These are phyloP conservation scores for Coemansia sp. DNA, from an alignment of 192 early-diverging fungal species.

Conservation along the genomic window DNA sequence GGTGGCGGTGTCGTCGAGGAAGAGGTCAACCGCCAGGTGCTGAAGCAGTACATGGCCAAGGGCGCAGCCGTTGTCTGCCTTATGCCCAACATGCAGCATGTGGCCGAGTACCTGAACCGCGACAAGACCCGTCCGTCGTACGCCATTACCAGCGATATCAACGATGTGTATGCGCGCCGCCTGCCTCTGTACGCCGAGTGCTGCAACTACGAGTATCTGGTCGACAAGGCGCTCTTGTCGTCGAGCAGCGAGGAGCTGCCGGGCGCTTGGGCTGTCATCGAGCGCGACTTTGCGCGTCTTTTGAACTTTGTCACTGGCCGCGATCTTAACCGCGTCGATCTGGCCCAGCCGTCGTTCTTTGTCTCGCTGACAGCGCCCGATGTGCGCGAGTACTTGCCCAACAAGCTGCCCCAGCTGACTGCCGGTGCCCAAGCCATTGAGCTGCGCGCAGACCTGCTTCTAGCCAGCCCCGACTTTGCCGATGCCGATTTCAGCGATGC, in stretches of 20 bases:
- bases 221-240: conserved; percentile 47
- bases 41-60: conserved; percentile 58
- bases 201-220: conserved; percentile 80
- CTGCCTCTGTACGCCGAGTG: conserved; percentile 71
- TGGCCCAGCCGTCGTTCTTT: conserved; percentile 66
- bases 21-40: conserved; percentile 57
- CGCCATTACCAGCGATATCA: conserved; percentile 66
- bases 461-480: conserved; percentile 40
- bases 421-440: conserved; percentile 88
- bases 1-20: conserved; percentile 96
- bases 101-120: conserved; percentile 70
- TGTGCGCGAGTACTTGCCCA: conserved; percentile 52
- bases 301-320: conserved; percentile 61
- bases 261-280: conserved; percentile 66
- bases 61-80: conserved; percentile 76
- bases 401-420: conserved; percentile 57
- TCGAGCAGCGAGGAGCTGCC: conserved; percentile 29
- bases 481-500: conserved; percentile 14
- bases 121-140: conserved; percentile 85
- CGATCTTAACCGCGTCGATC: conserved; percentile 31
- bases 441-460: conserved; percentile 85
- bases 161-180: conserved; percentile 75
- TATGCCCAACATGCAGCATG: conserved; percentile 67
- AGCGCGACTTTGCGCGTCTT: conserved; percentile 71
- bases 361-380: conserved; percentile 80